These are phyloP conservation scores for Ogataea siamensis DNA, from an alignment of 805 yeast species.

Conservation along the genomic window DNA sequence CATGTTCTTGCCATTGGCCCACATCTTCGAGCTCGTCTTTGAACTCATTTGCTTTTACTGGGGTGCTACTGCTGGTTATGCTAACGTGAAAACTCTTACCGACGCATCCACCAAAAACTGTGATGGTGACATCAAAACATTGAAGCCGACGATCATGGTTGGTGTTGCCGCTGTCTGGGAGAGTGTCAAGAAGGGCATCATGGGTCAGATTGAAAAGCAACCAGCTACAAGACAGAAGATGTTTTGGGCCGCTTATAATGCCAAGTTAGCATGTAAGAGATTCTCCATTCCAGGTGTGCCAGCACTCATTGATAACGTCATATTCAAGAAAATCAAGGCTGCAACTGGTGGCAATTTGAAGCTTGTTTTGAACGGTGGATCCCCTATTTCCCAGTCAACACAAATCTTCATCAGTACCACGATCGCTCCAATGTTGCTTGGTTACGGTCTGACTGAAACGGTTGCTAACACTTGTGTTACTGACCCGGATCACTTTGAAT, in stretches of 20 bases:
- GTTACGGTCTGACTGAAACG: conserved; percentile 96
- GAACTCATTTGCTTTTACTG: conserved; percentile 79
- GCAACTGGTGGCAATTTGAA: conserved; percentile 93
- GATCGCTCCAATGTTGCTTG: conserved; percentile 84
- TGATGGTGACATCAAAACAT: conserved; percentile 80
- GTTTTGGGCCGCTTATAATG: conserved; percentile 84
- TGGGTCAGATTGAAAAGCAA: conserved; percentile 66
- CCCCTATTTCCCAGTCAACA: conserved; percentile 78
- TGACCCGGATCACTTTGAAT: conserved; percentile 63
- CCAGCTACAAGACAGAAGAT: conserved; percentile 69
- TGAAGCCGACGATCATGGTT: conserved; percentile 91
- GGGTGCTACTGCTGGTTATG: conserved; percentile 92
- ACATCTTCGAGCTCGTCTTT: conserved; percentile 88
- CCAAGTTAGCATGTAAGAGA: conserved; percentile 62
- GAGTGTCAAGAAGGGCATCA: conserved; percentile 86
- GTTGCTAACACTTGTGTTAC: conserved; percentile 81
- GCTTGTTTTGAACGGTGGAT: conserved; percentile 83
- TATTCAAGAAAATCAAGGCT: conserved; percentile 84
- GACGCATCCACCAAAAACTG: conserved; percentile 81
- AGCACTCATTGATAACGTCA: conserved; percentile 59
- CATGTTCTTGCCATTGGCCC: conserved; percentile 93
- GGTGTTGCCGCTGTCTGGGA: conserved; percentile 99
- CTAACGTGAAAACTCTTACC: conserved; percentile 85
- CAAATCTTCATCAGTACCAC: conserved; percentile 76
- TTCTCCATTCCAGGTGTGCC: conserved; percentile 80